Base-by-base conservation (phyloP, 2,329 filamentous ascomycete genomes). In the Pseudofabraea citricarpa region DNA sequence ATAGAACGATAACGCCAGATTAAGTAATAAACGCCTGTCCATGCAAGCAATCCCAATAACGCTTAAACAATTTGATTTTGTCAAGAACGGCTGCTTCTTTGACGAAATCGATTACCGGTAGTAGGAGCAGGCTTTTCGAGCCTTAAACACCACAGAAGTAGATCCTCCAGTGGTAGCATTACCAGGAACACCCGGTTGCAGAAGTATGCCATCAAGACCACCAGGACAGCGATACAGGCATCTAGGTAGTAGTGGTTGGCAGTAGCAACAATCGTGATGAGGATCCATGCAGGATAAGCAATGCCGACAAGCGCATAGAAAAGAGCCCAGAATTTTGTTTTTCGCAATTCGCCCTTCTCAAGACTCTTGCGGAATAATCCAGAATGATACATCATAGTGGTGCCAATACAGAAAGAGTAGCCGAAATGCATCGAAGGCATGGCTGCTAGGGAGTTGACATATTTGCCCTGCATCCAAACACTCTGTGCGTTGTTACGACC, bases 181-280 rank as follows among this genome's bases (percentile, higher is more conserved):
- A 70, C 61, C 48, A 69, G 64, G 57, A 75, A 75, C 4, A 75
- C 53, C 49, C 65, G 61, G 54, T 77, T 77, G 49, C 65, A 67
- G 6, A 65, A 26, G 46, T 71, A 74, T 2, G 68, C 65, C n/a
- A 72, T 42, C 5, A 66, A 58, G 1, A 70, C 70, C 20, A 72
- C 72, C 35, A 68, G 61, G 0, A 67, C 68, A 2, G 71, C 72
- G 3, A 71, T 64, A 21, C 67, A 59, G 0, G 73, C 73, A 50
- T 77, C 73, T 46, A 76, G 64, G 55, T 69, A 74, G 53, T 75
- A 77, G 52, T 76, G 74, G 49, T 77, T 77, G 18, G 73, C 73
- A 1, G 73, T 77, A 13, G 71, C 72, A 9, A 77, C 69, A 46
- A 77, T 77, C 1, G 67, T 70, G 10, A 66, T 62, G 23, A 74